Evolutionary conservation across 1,284 basidiomycete species (phyloP).

Genomic region (Marasmius tenuissimus): DNA sequence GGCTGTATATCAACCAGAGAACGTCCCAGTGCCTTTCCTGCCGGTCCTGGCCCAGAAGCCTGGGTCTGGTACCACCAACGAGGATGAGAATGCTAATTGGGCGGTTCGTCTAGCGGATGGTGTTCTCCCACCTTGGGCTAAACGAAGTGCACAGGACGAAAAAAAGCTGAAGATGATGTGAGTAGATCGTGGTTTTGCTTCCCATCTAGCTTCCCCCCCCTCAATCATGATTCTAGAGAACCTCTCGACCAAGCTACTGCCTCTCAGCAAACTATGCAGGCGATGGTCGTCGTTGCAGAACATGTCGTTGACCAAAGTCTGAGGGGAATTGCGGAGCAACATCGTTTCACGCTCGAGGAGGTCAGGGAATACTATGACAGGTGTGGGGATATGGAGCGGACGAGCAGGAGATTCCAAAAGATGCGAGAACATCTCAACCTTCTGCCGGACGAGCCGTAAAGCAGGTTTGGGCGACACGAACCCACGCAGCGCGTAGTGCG

Average conservation of each 20-base stretch:
- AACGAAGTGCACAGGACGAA: constrained; percentile 40
- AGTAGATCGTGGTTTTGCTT: constrained; percentile 7
- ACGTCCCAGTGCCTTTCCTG: constrained; percentile 7
- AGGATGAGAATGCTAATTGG: constrained; percentile 66
- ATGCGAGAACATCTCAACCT: constrained; percentile 57
- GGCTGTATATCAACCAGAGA: background rate
- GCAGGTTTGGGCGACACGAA: background rate
- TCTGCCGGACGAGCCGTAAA: constrained; percentile 35
- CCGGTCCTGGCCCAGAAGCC: constrained; percentile 26
- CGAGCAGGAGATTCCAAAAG: constrained; percentile 58
- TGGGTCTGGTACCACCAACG: constrained; percentile 47
- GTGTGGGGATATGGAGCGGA: constrained; percentile 65
- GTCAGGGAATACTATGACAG: constrained; percentile 74
- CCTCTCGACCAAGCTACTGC: background rate
- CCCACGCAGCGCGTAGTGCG: no score
- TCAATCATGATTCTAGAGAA: background rate
- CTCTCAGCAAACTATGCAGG: constrained; percentile 10
- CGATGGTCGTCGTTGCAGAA: constrained; percentile 22
- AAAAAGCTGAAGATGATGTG: constrained; percentile 18
- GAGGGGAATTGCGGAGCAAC: constrained; percentile 61
- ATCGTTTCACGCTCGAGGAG: constrained; percentile 67
- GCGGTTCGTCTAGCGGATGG: constrained; percentile 58
- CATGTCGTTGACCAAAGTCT: constrained; percentile 67
- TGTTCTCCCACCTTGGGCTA: constrained; percentile 68
- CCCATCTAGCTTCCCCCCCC: background rate